phyloP scores from a whole-genome alignment of 257 asterid genomes.

The Linderniella brevidens region DNA sequence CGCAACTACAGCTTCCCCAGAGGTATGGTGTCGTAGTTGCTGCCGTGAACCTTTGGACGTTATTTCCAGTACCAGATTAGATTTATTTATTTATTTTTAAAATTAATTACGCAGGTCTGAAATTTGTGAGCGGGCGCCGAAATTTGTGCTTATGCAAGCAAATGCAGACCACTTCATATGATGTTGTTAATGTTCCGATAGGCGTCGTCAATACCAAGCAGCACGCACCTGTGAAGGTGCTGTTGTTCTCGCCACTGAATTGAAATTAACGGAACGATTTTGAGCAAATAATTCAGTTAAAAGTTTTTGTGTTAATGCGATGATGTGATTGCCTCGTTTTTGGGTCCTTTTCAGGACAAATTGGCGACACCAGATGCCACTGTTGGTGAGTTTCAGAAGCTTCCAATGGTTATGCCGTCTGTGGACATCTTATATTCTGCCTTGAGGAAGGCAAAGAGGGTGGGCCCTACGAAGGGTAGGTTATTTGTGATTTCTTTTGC shows the following conservation, averaged over 20 bases:
- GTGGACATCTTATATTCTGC: conserved; percentile 65
- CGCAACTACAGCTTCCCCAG: conserved; percentile 19
- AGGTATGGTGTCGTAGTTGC: conserved; percentile 14
- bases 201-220: conserved; percentile 25
- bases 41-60: not conserved
- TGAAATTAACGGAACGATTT: not conserved
- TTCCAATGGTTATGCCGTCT: conserved; percentile 95
- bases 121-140: conserved; percentile 12
- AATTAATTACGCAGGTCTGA: conserved; percentile 22
- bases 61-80: not conserved
- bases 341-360: conserved; percentile 24
- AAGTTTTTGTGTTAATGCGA: not conserved
- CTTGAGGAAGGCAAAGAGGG: conserved; percentile 71
- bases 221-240: conserved; percentile 21
- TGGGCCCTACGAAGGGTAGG: conserved; percentile 76
- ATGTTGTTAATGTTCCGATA: conserved; percentile 42
- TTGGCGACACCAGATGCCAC: conserved; percentile 20
- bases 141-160: conserved; percentile 38
- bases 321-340: not conserved
- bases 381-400: conserved; percentile 93
- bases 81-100: not conserved
- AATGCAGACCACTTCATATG: conserved; percentile 56
- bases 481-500: conserved; percentile 9
- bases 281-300: not conserved
- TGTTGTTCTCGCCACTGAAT: not conserved